Conservation (phyloP, 2,329 filamentous ascomycete species). For the Incumbomyces lentus region DNA sequence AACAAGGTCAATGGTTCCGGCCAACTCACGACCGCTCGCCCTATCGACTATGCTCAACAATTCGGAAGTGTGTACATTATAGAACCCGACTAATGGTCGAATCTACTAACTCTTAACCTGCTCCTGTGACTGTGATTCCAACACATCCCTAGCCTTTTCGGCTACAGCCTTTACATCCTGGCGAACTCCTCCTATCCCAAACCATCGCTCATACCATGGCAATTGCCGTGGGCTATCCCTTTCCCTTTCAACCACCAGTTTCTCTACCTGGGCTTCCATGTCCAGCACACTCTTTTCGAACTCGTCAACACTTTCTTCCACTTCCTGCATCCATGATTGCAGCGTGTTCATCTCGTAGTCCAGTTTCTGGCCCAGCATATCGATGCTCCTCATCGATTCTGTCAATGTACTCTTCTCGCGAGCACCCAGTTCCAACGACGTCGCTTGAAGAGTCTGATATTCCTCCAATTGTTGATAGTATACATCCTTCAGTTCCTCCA, state of each 20-base stretch:
- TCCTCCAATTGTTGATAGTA: conserved; percentile 62
- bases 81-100: background rate
- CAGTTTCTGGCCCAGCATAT: conserved; percentile 69
- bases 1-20: too few species aligned
- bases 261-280: conserved; percentile 54
- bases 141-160: background rate
- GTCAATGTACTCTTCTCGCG: conserved; percentile 59
- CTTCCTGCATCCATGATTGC: conserved; percentile 71
- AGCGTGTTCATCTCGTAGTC: conserved; percentile 84
- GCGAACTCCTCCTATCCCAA: background rate
- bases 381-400: conserved; percentile 67
- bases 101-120: too few species aligned
- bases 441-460: conserved; percentile 57
- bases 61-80: conserved; percentile 3
- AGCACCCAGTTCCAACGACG: conserved; percentile 57
- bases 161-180: background rate
- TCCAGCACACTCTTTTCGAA: conserved; percentile 71
- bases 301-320: conserved; percentile 69
- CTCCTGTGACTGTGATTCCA: background rate
- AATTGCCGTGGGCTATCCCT: background rate
- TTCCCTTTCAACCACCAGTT: conserved; percentile 49
- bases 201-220: conserved; percentile 3
- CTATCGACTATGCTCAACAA: background rate
- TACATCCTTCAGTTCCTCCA: conserved; percentile 54
- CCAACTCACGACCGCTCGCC: too few species aligned